Conservation (phyloP, 192 early-diverging fungal genomes). For the Coemansia sp. region DNA sequence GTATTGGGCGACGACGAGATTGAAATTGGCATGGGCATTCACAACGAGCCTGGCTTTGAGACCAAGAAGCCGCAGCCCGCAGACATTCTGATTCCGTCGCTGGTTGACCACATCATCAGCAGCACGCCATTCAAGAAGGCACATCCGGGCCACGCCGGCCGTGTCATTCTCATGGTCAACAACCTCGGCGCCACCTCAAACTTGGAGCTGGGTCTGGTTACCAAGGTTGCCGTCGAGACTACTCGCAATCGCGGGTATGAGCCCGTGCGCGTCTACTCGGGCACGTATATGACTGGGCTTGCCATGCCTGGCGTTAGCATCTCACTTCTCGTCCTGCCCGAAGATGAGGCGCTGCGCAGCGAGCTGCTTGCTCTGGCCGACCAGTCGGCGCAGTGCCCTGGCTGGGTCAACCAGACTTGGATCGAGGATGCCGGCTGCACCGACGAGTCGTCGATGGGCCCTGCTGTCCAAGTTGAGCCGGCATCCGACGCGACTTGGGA, state of each 20-base stretch:
- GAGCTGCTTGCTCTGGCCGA: conserved; percentile 61
- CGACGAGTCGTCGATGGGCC: conserved; percentile 31
- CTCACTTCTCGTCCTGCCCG: conserved; percentile 66
- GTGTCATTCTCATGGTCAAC: conserved; percentile 76
- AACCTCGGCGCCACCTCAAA: conserved; percentile 80
- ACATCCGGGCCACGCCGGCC: conserved; percentile 14
- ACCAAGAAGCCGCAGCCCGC: conserved; percentile 59
- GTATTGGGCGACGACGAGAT: conserved; percentile 60
- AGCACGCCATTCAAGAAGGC: conserved; percentile 51
- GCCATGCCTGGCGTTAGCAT: conserved; percentile 83
- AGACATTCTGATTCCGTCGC: conserved; percentile 51
- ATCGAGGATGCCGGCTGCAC: conserved; percentile 48
- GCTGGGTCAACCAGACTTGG: conserved; percentile 63
- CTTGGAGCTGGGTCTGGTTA: conserved; percentile 72
- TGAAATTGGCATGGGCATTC: conserved; percentile 84
- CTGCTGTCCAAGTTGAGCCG: conserved; percentile 29
- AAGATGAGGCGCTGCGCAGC: conserved; percentile 26
- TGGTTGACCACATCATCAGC: conserved; percentile 61
- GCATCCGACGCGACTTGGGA: conserved; percentile 56
- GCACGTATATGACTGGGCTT: conserved; percentile 79
- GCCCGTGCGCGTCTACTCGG: conserved; percentile 64
- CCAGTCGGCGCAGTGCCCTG: conserved; percentile 59
- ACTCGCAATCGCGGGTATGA: conserved; percentile 33
- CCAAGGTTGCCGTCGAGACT: conserved; percentile 69
- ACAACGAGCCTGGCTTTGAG: conserved; percentile 79